These are phyloP conservation scores for Trametes punicea DNA, from an alignment of 768 basidiomycete genomes.

Conservation along the genomic window DNA sequence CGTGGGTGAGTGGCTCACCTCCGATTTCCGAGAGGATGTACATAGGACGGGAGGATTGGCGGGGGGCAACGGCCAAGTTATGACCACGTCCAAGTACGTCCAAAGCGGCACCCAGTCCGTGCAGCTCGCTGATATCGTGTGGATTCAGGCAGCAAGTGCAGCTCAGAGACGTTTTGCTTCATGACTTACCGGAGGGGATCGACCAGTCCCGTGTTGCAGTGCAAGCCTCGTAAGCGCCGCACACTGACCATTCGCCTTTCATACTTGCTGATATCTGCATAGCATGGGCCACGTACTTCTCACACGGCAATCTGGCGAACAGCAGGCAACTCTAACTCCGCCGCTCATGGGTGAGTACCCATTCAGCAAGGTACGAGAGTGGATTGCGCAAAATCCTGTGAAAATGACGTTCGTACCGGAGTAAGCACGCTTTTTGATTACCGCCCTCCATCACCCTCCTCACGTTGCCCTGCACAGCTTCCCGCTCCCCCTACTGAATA, in stretches of 20 bases:
- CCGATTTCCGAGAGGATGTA: conserved; percentile 33
- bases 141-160: conserved; percentile 10
- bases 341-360: conserved; percentile 43
- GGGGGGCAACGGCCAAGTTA: conserved; percentile 32
- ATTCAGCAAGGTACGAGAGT: conserved; percentile 42
- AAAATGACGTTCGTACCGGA: conserved; percentile 49
- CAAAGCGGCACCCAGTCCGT: neutral
- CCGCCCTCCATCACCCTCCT: neutral
- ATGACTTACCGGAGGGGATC: neutral
- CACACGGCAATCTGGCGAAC: conserved; percentile 33
- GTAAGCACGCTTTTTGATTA: conserved; percentile 31
- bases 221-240: conserved; percentile 28
- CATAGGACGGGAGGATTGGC: conserved; percentile 38
- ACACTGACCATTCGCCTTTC: neutral
- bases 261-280: neutral
- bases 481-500: conserved; percentile 35
- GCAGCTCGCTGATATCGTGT: neutral
- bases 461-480: conserved; percentile 30
- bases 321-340: conserved; percentile 40
- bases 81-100: conserved; percentile 38
- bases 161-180: conserved; percentile 12
- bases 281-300: conserved; percentile 66
- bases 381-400: conserved; percentile 37
- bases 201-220: neutral
- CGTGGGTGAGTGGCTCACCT: conserved; percentile 57